Percentiles rank a stretch among this genome's conserved stretches.
Conservation (phyloP, 305 asterid genomes). For the Euphrasia arctica region DNA sequence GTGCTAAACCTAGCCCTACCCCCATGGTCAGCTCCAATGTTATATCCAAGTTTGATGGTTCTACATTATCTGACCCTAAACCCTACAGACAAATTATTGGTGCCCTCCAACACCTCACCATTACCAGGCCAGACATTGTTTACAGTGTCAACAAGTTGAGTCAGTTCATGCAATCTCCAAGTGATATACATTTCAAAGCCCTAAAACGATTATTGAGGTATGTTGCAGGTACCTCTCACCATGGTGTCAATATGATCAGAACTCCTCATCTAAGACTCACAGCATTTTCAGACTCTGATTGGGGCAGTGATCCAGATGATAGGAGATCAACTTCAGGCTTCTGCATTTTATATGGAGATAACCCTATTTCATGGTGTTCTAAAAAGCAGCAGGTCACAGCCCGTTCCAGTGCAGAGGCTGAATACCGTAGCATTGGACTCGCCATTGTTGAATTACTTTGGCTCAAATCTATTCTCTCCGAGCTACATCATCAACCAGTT, state of each 20-base stretch:
- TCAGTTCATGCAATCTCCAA: too few species aligned
- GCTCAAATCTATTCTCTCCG: background rate
- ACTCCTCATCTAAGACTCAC: background rate
- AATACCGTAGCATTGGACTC: background rate
- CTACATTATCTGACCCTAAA: too few species aligned
- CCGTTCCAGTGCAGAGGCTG: background rate
- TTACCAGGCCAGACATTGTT: too few species aligned
- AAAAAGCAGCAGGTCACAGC: background rate
- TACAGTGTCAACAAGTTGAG: too few species aligned
- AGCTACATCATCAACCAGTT: background rate
- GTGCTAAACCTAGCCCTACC: too few species aligned
- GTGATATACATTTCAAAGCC: too few species aligned
- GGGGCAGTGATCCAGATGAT: background rate
- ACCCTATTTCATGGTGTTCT: background rate
- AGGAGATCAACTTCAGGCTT: background rate
- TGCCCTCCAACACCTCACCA: too few species aligned
- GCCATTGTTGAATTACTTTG: background rate
- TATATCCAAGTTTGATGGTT: too few species aligned
- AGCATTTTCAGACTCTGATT: background rate
- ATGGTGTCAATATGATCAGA: background rate
- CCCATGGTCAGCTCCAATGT: too few species aligned
- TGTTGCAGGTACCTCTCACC: background rate
- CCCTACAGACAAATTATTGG: too few species aligned
- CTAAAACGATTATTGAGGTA: too few species aligned
- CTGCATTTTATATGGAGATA: background rate